These are phyloP conservation scores for Apophysomyces elegans DNA, from an alignment of 371 early-diverging fungal species.

Conservation along the genomic window DNA sequence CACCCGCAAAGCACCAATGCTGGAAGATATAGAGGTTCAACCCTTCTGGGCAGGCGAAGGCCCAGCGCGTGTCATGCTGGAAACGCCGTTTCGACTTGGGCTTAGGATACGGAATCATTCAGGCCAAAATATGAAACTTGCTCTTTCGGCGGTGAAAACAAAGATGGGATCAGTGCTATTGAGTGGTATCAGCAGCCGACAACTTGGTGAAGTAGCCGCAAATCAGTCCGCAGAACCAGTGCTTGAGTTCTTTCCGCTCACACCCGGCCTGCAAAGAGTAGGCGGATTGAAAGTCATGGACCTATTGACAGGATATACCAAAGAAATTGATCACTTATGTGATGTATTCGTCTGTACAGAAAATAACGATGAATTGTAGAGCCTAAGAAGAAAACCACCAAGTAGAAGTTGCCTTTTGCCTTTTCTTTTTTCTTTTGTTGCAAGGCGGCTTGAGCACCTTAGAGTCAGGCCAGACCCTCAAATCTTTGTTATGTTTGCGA, in stretches of 20 bases:
- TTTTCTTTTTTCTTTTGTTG: no score
- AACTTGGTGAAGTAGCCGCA: slow-evolving; percentile 70
- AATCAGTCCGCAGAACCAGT: slow-evolving; percentile 66
- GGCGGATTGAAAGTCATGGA: slow-evolving; percentile 78
- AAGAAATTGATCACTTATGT: slow-evolving; percentile 72
- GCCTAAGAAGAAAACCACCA: not conserved
- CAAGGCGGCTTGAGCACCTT: no score
- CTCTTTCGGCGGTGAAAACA: slow-evolving; percentile 71
- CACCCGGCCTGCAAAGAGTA: slow-evolving; percentile 84
- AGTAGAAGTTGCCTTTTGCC: not conserved
- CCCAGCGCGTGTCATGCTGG: slow-evolving; percentile 46
- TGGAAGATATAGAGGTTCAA: slow-evolving; percentile 79
- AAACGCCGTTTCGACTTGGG: slow-evolving; percentile 70
- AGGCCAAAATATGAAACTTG: slow-evolving; percentile 65
- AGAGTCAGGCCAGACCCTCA: no score
- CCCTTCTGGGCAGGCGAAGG: slow-evolving; percentile 50
- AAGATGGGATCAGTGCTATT: slow-evolving; percentile 84
- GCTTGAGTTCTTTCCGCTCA: slow-evolving; percentile 83
- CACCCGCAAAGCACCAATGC: slow-evolving; percentile 77
- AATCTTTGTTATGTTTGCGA: no score
- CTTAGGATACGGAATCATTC: slow-evolving; percentile 60
- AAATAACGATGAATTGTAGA: not conserved
- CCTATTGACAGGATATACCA: slow-evolving; percentile 65
- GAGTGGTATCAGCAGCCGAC: slow-evolving; percentile 70
- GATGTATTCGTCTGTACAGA: slow-evolving; percentile 60